phyloP scores from a whole-genome alignment of 345 rosid species.

The Salix udensis region DNA sequence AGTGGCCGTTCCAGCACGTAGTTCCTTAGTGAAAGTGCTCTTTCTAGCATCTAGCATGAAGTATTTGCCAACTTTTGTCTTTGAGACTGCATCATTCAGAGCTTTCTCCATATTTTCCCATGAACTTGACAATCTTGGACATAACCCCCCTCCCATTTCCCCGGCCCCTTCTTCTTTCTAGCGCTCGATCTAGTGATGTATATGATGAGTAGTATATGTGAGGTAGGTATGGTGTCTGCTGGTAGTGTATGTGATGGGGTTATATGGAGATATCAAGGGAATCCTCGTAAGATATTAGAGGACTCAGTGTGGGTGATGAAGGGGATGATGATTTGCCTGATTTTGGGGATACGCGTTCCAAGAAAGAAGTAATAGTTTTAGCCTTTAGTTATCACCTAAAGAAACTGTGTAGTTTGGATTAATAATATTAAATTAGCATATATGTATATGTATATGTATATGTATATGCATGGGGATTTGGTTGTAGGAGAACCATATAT shows the following conservation, averaged over 20 bases:
- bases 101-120: slow-evolving; percentile 50
- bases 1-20: slow-evolving; percentile 85
- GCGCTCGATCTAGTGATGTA: background rate
- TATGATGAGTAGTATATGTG: background rate
- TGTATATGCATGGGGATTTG: no score
- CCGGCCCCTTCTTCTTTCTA: background rate
- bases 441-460: no score
- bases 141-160: slow-evolving; percentile 27
- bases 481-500: no score
- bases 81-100: slow-evolving; percentile 57
- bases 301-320: background rate
- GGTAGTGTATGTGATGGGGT: background rate
- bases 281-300: slow-evolving; percentile 4
- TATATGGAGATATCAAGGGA: slow-evolving; percentile 5
- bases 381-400: background rate
- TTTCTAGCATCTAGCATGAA: slow-evolving; percentile 70
- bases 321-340: background rate
- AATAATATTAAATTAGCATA: no score
- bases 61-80: slow-evolving; percentile 51
- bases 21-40: slow-evolving; percentile 64
- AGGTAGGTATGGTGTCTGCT: background rate
- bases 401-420: no score
- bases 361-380: background rate
- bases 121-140: slow-evolving; percentile 24
- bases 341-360: slow-evolving; percentile 12